These are phyloP conservation scores for Zoysia japonica DNA, from an alignment of 176 grass and related monocot genomes.

Conservation along the genomic window DNA sequence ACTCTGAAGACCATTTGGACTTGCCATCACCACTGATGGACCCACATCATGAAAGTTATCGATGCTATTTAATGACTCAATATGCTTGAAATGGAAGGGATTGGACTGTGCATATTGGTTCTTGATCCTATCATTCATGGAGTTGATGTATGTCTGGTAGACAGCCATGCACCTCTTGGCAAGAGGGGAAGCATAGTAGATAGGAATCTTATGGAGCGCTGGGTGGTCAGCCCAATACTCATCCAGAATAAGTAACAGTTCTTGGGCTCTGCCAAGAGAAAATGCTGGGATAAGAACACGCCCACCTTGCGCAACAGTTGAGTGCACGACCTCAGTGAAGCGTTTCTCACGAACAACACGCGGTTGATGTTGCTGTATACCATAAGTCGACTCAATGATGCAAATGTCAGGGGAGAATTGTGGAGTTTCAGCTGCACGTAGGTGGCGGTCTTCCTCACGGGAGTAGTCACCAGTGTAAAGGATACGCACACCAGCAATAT, in stretches of 20 bases:
- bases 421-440: constrained; percentile 76
- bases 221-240: constrained; percentile 92
- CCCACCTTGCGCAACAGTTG: constrained; percentile 71
- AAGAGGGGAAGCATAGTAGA: constrained; percentile 90
- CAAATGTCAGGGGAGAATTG: constrained; percentile 85
- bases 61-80: constrained; percentile 78
- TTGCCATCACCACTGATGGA: constrained; percentile 91
- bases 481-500: constrained; percentile 82
- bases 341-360: constrained; percentile 68
- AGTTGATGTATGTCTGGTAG: constrained; percentile 88
- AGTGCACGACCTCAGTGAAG: constrained; percentile 82
- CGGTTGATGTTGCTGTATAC: constrained; percentile 82
- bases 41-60: constrained; percentile 89
- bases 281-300: constrained; percentile 90
- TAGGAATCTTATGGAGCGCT: constrained; percentile 88
- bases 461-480: constrained; percentile 96
- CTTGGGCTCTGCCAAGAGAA: constrained; percentile 87
- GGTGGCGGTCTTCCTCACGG: constrained; percentile 84
- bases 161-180: constrained; percentile 96
- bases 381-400: constrained; percentile 90
- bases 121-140: constrained; percentile 90
- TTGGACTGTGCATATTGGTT: constrained; percentile 75
- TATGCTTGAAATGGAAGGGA: constrained; percentile 87
- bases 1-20: constrained; percentile 72
- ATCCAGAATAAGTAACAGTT: constrained; percentile 84